Evolutionary conservation across 495 filamentous ascomycete species (phyloP).

Genomic region (Penicillium coprophilum): DNA sequence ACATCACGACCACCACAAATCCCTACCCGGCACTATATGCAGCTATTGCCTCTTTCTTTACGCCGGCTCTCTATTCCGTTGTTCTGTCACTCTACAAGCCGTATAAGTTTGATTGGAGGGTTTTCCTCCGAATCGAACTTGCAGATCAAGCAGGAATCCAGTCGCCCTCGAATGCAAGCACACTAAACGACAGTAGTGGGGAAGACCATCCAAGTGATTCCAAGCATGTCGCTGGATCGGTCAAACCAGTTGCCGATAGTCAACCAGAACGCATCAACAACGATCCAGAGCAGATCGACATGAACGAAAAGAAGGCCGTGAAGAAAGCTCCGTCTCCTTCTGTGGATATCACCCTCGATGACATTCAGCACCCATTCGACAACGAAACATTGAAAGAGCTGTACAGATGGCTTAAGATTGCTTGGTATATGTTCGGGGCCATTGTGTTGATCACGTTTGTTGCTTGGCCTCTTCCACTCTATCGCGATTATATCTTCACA

Average conservation of each 20-base stretch:
- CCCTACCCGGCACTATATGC: constrained; percentile 36
- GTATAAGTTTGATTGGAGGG: constrained; percentile 49
- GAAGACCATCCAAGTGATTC: constrained; percentile 1
- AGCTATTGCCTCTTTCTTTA: constrained; percentile 37
- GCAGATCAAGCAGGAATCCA: constrained; percentile 28
- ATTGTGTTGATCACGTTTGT: constrained; percentile 43
- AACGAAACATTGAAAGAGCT: constrained; percentile 34
- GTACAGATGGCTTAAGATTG: constrained; percentile 38
- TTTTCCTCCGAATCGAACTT: constrained; percentile 46
- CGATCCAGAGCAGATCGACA: constrained; percentile 15
- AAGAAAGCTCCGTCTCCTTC: neutral
- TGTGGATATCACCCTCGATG: constrained; percentile 20
- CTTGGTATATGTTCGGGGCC: constrained; percentile 39
- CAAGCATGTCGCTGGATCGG: neutral
- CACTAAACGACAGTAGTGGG: constrained; percentile 17
- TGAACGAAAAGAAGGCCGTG: constrained; percentile 1
- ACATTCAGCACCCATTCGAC: constrained; percentile 38
- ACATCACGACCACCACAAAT: constrained; percentile 35
- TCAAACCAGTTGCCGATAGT: neutral
- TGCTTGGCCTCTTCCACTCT: constrained; percentile 46
- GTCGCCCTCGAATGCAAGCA: constrained; percentile 13
- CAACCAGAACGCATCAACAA: constrained; percentile 1
- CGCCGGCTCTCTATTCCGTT: constrained; percentile 40
- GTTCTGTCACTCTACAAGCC: constrained; percentile 46
- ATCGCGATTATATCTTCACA: constrained; percentile 45